Conservation (phyloP, 805 yeast species). For the Yarrowia sp. region DNA sequence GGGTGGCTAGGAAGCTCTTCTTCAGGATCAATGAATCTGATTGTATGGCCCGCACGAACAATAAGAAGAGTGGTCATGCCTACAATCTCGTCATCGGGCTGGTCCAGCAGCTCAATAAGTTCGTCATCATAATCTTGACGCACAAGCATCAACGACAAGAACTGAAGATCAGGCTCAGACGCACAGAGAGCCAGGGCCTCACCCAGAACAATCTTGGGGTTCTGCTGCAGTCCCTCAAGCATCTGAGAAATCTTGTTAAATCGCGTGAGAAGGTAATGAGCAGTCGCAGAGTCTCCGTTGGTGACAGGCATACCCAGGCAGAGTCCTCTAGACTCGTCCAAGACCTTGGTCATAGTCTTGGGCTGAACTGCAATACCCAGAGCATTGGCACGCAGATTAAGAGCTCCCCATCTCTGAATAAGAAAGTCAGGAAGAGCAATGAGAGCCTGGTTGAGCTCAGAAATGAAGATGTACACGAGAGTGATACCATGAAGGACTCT, state of each 20-base stretch:
- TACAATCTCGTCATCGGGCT: slow-evolving; percentile 3
- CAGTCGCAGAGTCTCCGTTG: slow-evolving; percentile 7
- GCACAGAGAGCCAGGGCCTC: slow-evolving; percentile 2
- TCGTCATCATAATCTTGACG: slow-evolving; percentile 19
- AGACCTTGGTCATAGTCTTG: slow-evolving; percentile 7
- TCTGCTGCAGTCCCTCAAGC: background rate
- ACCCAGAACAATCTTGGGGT: slow-evolving; percentile 6
- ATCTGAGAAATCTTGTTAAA: slow-evolving; percentile 9
- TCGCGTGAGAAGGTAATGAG: slow-evolving; percentile 8
- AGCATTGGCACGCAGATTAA: slow-evolving; percentile 13
- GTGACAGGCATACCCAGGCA: slow-evolving; percentile 15
- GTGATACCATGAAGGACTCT: slow-evolving; percentile 30
- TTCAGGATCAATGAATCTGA: slow-evolving; percentile 12
- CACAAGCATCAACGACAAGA: slow-evolving; percentile 14
- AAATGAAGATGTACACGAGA: slow-evolving; percentile 8
- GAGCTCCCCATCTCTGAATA: slow-evolving; percentile 23
- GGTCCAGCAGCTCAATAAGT: slow-evolving; percentile 1
- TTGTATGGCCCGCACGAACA: slow-evolving; percentile 1
- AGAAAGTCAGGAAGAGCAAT: slow-evolving; percentile 13
- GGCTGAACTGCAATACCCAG: slow-evolving; percentile 4
- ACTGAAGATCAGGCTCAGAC: slow-evolving; percentile 15
- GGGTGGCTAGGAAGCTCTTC: slow-evolving; percentile 18
- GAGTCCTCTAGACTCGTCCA: slow-evolving; percentile 15
- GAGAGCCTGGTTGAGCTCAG: slow-evolving; percentile 17
- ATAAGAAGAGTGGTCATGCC: slow-evolving; percentile 18